A percentile compares a stretch with the other conserved stretches of the same genome.
These are phyloP conservation scores for Nicotiana noctiflora DNA, from an alignment of 257 asterid genomes.

Conservation along the genomic window DNA sequence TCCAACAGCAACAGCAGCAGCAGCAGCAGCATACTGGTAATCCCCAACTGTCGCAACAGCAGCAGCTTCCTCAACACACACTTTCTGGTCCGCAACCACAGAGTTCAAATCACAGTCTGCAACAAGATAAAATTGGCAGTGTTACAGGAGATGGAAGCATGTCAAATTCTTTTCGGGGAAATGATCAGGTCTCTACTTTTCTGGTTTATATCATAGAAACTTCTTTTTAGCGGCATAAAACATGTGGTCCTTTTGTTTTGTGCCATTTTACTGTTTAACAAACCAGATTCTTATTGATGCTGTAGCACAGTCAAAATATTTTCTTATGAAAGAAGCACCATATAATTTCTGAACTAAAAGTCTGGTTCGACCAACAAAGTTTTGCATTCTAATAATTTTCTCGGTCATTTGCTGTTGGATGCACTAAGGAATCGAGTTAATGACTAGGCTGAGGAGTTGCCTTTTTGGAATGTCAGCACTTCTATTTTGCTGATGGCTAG, in stretches of 20 bases:
- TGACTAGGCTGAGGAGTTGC: neutral
- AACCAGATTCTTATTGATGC: neutral
- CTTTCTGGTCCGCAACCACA: conserved; percentile 88
- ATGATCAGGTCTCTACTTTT: conserved; percentile 76
- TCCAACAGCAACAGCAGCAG: conserved; percentile 55
- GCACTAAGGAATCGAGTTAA: neutral
- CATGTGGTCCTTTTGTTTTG: neutral
- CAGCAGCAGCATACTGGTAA: conserved; percentile 22
- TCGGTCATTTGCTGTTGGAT: neutral
- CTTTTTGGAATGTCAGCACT: neutral
- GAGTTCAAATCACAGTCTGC: conserved; percentile 76
- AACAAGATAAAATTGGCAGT: conserved; percentile 69
- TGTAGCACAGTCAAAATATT: neutral
- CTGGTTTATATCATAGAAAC: conserved; percentile 6
- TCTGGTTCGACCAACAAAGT: neutral
- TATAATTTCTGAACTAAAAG: neutral
- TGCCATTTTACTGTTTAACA: neutral
- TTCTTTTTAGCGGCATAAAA: neutral
- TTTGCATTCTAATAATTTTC: neutral
- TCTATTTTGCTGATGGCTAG: neutral
- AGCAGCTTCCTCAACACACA: conserved; percentile 67
- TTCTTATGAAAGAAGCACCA: neutral
- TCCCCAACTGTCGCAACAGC: conserved; percentile 33
- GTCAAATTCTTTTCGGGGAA: conserved; percentile 78
- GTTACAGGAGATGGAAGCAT: conserved; percentile 81